A percentile compares a stretch with the other conserved stretches of the same genome.
Conservation (phyloP, 2,329 filamentous ascomycete species). For the Atkinsonella hypoxylon region DNA sequence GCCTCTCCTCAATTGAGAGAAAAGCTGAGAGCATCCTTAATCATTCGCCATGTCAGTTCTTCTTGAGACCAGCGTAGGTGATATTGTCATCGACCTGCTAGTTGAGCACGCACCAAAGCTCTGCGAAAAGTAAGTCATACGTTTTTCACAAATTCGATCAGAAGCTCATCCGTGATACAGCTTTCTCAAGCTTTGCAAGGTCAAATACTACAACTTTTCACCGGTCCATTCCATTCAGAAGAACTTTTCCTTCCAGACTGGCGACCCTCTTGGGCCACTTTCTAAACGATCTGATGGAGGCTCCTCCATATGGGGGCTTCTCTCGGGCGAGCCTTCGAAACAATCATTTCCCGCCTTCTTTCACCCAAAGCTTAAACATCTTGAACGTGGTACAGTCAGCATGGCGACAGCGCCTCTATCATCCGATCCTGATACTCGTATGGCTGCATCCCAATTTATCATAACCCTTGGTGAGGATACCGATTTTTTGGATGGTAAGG, state of each 20-base stretch:
- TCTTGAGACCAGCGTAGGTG: conserved; percentile 82
- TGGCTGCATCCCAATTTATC: conserved; percentile 88
- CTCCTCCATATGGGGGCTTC: conserved; percentile 79
- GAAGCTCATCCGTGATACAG: conserved; percentile 38
- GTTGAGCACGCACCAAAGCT: conserved; percentile 81
- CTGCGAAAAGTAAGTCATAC: conserved; percentile 80
- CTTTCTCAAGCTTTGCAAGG: conserved; percentile 96
- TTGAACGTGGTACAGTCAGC: conserved; percentile 83
- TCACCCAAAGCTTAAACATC: conserved; percentile 76
- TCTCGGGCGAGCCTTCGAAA: conserved; percentile 54
- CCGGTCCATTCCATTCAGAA: conserved; percentile 88
- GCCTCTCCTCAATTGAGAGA: neutral
- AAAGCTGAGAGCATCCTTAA: neutral
- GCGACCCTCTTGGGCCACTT: conserved; percentile 81
- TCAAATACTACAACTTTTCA: conserved; percentile 98
- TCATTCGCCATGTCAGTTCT: conserved; percentile 66
- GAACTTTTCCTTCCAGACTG: conserved; percentile 91
- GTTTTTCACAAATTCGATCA: neutral
- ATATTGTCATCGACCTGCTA: conserved; percentile 88
- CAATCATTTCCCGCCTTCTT: conserved; percentile 77
- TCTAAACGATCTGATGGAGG: conserved; percentile 82
- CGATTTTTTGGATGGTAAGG: conserved; percentile 83
- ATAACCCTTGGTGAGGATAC: conserved; percentile 82
- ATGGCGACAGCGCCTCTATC: conserved; percentile 83
- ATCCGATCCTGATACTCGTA: conserved; percentile 64